These are phyloP conservation scores for Cladosporium phlei DNA, from an alignment of 2,329 filamentous ascomycete genomes.

Conservation along the genomic window DNA sequence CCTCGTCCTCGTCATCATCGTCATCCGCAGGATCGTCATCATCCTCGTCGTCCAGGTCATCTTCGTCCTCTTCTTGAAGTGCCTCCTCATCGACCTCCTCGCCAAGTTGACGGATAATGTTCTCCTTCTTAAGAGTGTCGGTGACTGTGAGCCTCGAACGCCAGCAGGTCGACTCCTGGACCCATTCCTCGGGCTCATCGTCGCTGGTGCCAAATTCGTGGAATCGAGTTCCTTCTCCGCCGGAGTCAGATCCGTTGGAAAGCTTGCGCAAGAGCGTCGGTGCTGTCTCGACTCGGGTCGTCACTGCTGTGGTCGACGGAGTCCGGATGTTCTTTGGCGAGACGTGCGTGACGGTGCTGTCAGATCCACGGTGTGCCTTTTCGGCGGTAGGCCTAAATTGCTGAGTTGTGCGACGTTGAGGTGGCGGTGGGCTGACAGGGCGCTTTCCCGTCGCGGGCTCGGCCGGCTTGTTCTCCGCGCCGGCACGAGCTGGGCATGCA, in stretches of 20 bases:
- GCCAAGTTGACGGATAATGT: conserved; percentile 75
- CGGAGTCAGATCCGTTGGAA: conserved; percentile 31
- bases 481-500: conserved; percentile 59
- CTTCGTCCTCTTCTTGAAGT: conserved; percentile 56
- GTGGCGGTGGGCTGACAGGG: conserved; percentile 39
- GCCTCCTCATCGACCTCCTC: conserved; percentile 91
- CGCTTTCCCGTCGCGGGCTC: conserved; percentile 30
- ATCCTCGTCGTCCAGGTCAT: conserved; percentile 36
- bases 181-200: conserved; percentile 85
- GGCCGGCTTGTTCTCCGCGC: conserved; percentile 28
- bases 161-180: conserved; percentile 62
- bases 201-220: conserved; percentile 88
- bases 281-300: conserved; percentile 30
- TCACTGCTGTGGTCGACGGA: conserved; percentile 9
- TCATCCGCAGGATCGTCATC: conserved; percentile 46
- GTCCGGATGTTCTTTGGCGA: conserved; percentile 33
- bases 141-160: conserved; percentile 75
- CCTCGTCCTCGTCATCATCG: conserved; percentile 54
- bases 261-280: conserved; percentile 28
- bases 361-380: conserved; percentile 44
- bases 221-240: conserved; percentile 60
- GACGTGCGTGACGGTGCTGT: conserved; percentile 46
- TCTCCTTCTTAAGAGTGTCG: conserved; percentile 87
- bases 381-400: conserved; percentile 5
- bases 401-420: conserved; percentile 18